These are phyloP conservation scores for Dipodascus geniculatus DNA, from an alignment of 805 yeast genomes.

Conservation along the genomic window DNA sequence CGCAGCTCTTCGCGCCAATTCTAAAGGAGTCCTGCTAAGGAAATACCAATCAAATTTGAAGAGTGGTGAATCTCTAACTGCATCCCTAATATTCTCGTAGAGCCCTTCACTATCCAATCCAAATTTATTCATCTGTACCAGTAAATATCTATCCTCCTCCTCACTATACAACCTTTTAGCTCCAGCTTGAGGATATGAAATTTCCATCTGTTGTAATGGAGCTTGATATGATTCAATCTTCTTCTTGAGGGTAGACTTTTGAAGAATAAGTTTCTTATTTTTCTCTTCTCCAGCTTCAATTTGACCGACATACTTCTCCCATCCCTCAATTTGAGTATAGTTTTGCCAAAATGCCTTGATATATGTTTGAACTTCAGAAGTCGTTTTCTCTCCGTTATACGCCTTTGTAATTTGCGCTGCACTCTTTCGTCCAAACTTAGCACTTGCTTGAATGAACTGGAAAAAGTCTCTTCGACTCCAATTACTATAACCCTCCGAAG, in stretches of 20 bases:
- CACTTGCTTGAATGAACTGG: conserved; percentile 61
- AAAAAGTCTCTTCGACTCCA: conserved; percentile 87
- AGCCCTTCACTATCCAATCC: conserved; percentile 75
- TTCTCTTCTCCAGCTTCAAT: conserved; percentile 87
- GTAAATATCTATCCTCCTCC: conserved; percentile 81
- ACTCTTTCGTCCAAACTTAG: conserved; percentile 73
- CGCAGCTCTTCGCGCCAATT: conserved; percentile 69
- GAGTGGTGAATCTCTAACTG: conserved; percentile 59
- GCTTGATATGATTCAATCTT: conserved; percentile 59
- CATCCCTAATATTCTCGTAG: conserved; percentile 66
- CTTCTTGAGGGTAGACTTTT: conserved; percentile 66
- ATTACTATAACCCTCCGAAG: conserved; percentile 58
- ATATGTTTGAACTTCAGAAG: conserved; percentile 69
- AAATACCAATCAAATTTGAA: conserved; percentile 84
- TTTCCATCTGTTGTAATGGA: conserved; percentile 68
- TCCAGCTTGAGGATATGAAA: conserved; percentile 62
- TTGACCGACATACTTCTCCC: conserved; percentile 67
- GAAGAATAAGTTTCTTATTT: conserved; percentile 48
- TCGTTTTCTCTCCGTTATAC: conserved; percentile 41
- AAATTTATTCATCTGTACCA: conserved; percentile 65
- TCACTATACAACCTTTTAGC: conserved; percentile 60
- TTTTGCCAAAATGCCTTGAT: conserved; percentile 73
- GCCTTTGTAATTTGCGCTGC: conserved; percentile 39
- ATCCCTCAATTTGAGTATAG: conserved; percentile 73
- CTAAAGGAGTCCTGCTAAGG: conserved; percentile 65